phyloP scores from a whole-genome alignment of 208 protist species.

The Entamoeba dispar region DNA sequence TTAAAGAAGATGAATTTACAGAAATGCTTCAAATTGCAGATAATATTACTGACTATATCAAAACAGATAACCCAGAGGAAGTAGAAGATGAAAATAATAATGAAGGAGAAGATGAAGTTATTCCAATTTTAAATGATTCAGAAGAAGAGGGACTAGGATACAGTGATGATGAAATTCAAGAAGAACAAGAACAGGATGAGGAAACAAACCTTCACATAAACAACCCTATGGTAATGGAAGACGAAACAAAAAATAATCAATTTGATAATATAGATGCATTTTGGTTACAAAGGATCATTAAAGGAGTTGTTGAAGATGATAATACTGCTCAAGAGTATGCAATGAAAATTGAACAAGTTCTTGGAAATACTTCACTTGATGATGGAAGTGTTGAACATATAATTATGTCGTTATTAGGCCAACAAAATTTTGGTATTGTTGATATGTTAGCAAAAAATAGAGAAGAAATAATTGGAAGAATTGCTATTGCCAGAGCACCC shows the following conservation, averaged over 20 bases:
- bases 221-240: not conserved
- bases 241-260: not conserved
- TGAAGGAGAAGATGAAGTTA: not conserved
- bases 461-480: not conserved
- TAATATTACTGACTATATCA: not conserved
- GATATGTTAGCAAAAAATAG: not conserved
- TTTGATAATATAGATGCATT: not conserved
- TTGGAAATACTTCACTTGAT: not conserved
- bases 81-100: not conserved
- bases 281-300: not conserved
- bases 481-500: not conserved
- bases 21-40: not conserved
- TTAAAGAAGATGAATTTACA: not conserved
- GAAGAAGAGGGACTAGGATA: not conserved
- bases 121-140: not conserved
- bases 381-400: not conserved
- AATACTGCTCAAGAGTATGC: not conserved
- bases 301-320: not conserved
- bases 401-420: not conserved
- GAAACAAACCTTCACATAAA: not conserved
- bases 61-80: not conserved
- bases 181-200: not conserved
- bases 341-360: not conserved
- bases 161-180: not conserved
- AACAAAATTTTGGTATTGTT: not conserved